Conservation (phyloP, 306 rosid species). For the Trifolium subterraneum region DNA sequence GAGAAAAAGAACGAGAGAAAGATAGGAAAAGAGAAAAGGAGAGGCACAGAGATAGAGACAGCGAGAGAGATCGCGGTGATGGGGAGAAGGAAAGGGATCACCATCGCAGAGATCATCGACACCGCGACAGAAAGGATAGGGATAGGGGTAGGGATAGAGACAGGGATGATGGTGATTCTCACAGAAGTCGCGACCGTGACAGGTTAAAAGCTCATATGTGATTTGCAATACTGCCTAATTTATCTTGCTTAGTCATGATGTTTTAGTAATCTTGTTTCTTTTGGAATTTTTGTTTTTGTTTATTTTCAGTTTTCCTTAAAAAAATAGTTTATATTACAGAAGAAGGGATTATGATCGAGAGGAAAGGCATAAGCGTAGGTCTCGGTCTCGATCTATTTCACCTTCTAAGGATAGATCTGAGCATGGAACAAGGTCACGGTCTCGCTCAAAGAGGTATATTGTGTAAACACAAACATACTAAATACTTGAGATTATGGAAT, state of each 20-base stretch:
- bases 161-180: conserved; percentile 66
- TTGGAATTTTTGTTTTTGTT: conserved; percentile 20
- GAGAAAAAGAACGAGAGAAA: conserved; percentile 87
- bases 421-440: conserved; percentile 77
- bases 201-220: conserved; percentile 56
- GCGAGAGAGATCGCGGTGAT: conserved; percentile 61
- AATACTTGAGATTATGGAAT: neutral
- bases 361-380: conserved; percentile 70
- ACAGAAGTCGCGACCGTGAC: conserved; percentile 71
- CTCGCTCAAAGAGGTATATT: conserved; percentile 89
- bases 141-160: conserved; percentile 62
- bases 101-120: conserved; percentile 63
- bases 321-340: conserved; percentile 50
- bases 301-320: conserved; percentile 24
- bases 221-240: conserved; percentile 22
- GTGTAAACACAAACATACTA: neutral
- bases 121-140: conserved; percentile 80
- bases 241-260: neutral
- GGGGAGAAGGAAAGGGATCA: conserved; percentile 60
- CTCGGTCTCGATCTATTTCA: conserved; percentile 71
- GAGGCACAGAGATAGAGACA: conserved; percentile 47
- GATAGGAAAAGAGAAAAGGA: conserved; percentile 57
- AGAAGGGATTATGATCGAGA: conserved; percentile 85
- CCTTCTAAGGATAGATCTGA: conserved; percentile 67
- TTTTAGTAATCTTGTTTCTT: conserved; percentile 2